Base-by-base conservation (phyloP, 2,329 filamentous ascomycete genomes). In the Didymellaceae sp. region DNA sequence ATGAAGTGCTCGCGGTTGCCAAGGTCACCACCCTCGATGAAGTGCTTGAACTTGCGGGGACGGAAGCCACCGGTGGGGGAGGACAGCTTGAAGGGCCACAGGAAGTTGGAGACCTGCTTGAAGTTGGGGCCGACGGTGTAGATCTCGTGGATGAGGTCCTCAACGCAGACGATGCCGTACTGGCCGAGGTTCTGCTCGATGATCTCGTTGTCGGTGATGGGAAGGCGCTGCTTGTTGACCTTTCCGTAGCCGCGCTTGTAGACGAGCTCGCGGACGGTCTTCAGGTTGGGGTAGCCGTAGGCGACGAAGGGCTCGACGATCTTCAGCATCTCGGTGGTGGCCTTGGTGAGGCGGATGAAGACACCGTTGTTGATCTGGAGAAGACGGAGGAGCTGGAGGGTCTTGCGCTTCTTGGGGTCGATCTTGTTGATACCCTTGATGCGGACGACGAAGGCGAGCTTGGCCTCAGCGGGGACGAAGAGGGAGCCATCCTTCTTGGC, bases 371-470 rank as follows among this genome's bases (percentile, higher is more conserved):
- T 99, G 90, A 99, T 99, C 86, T 99, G 94, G 76, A 99, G 89
- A 65, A 99, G 91, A 86, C 94, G 93, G 79, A 99, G 93, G 59
- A 99, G 90, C 84, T 99, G 94, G 72, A 99, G 89, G 77, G 96
- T 97, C 89, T 99, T 99, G 87, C 94, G 93, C 81, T 96, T 95
- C 90, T 99, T 97, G 75, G 94, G 94, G 78, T 95, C 87, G 74
- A 99, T 97, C 90, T 99, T 99, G 91, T 97, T 97, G 91, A 99
- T 97, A 97, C 93, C 94, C 91, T 99, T 99, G 87, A 99, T 99
- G 80, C 94, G 93, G 82, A 97, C 82, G 73, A 97, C 87, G 80
- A 99, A 99, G 84, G 94, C 91, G 76, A 99, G 85, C 83, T 96
- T 97, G 78, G 90, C 82, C 87, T 99, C 91, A 66, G 91, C 92